Evolutionary conservation across 2,329 filamentous ascomycete genomes (phyloP).

Genomic region (Penicillium polonicum): DNA sequence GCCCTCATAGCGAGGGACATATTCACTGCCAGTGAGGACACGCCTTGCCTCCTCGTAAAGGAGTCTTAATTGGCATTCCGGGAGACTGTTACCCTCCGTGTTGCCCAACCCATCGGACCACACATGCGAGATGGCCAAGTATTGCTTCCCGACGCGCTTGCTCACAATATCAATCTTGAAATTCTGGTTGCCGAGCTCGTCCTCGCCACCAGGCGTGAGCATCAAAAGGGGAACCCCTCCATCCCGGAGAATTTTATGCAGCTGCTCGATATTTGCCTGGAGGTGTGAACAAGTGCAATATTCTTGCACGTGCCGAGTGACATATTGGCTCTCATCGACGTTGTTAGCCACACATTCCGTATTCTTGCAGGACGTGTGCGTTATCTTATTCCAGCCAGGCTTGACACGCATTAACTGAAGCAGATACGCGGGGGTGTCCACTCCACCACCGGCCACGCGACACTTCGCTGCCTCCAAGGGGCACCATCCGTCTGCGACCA

Average conservation of each 20-base stretch:
- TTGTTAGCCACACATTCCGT: constrained; percentile 15
- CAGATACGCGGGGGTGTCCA: background rate
- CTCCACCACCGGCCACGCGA: background rate
- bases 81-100: background rate
- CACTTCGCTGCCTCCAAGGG: background rate
- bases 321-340: constrained; percentile 13
- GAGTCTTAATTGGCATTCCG: background rate
- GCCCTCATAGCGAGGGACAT: background rate
- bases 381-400: background rate
- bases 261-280: background rate
- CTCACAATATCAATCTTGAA: background rate
- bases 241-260: background rate
- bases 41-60: background rate
- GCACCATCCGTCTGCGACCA: background rate
- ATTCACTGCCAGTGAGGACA: background rate
- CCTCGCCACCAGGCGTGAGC: background rate
- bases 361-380: background rate
- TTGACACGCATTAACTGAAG: background rate
- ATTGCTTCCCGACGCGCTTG: background rate
- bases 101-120: background rate
- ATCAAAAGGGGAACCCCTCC: background rate
- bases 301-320: constrained; percentile 8
- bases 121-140: background rate
- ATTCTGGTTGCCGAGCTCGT: background rate
- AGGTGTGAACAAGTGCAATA: constrained; percentile 7